Evolutionary conservation across 768 basidiomycete species (phyloP).

Genomic region (Boletus sp.): DNA sequence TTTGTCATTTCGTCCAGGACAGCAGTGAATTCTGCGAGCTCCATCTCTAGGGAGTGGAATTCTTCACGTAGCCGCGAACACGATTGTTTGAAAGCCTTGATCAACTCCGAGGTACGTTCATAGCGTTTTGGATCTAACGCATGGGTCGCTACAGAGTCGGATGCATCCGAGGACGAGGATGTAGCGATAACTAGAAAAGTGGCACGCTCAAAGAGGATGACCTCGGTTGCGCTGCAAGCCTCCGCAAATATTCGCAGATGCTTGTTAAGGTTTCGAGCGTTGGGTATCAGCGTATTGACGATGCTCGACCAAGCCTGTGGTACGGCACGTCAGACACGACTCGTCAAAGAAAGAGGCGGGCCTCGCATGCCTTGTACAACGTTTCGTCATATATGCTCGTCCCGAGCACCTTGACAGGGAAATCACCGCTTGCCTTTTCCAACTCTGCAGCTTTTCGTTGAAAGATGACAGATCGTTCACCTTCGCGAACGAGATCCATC

Average conservation of each 20-base stretch:
- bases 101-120: conserved; percentile 86
- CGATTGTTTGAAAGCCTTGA: conserved; percentile 93
- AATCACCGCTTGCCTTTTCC: conserved; percentile 61
- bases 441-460: conserved; percentile 75
- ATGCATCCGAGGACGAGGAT: conserved; percentile 47
- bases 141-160: conserved; percentile 37
- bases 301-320: conserved; percentile 95
- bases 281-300: conserved; percentile 94
- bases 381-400: conserved; percentile 98
- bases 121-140: conserved; percentile 69
- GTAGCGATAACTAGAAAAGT: conserved; percentile 98
- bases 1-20: conserved; percentile 90
- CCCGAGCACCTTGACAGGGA: conserved; percentile 71
- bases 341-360: neutral
- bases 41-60: conserved; percentile 85
- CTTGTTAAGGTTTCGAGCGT: conserved; percentile 82
- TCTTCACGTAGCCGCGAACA: conserved; percentile 85
- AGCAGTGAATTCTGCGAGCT: conserved; percentile 80
- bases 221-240: conserved; percentile 88
- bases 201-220: conserved; percentile 93
- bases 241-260: conserved; percentile 86
- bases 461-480: conserved; percentile 54
- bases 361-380: conserved; percentile 73
- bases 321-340: conserved; percentile 8
- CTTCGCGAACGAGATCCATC: conserved; percentile 86